Base-by-base conservation (phyloP, 768 basidiomycete genomes). In the Rhizopogon roseolus region DNA sequence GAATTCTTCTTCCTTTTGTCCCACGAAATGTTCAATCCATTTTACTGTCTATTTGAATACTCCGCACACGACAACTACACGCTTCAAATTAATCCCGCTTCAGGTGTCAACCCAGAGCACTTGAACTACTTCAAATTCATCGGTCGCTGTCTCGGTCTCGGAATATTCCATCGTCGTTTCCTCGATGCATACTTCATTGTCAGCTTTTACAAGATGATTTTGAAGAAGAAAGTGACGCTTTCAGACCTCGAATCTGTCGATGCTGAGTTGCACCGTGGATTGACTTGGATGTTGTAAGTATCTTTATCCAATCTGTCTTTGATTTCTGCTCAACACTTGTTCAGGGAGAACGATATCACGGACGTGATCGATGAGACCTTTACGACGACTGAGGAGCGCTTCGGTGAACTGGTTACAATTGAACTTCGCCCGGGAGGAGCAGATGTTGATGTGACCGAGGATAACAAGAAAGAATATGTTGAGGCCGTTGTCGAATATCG, bases 91-190 rank as follows among this genome's bases (percentile, higher is more conserved):
- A 98, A 98, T 73, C 96, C 96, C 11, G 94, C 93, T 9, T 97
- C 94, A 34, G 92, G 92, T 41, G 93, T 99, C 62, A 99, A 99
- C 70, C 97, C 97, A 0, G 97, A 99, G 72, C 97, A 99, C 73
- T 73, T 99, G 68, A 98, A 98, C 76, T 99, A 98, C 76, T 98
- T 98, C 88, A 98, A 98, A 75, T 98, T 99, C 72, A 98, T 99
- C 60, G 97, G 97, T 8, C 86, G 97, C 36, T 92, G 90, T 64
- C 77, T 98, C 52, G 94, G 95, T 50, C 81, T 98, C 41, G 96
- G 92, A 59, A 98, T 99, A 68, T 99, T 99, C 85, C 97, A 99
- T 68, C 86, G 97, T 52, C 91, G 97, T 9, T 99, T 99, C 86
- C 75, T 99, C 59, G 97, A 99, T 61, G 96, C 95, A 36, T 98